These are phyloP conservation scores for Fusarium setosum DNA, from an alignment of 2,329 filamentous ascomycete species.

Conservation along the genomic window DNA sequence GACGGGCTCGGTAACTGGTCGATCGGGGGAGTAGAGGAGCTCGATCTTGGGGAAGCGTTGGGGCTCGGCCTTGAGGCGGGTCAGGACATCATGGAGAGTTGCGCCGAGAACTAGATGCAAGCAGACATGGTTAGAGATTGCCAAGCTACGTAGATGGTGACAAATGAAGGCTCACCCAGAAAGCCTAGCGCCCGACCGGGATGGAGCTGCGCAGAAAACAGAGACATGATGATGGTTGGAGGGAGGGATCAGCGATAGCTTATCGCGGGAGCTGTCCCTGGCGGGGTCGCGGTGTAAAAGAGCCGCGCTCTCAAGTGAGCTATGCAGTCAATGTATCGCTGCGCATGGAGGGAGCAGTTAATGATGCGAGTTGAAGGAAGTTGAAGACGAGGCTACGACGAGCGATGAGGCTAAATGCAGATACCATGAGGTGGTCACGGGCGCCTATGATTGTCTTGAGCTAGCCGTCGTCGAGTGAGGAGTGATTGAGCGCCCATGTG, in stretches of 20 bases:
- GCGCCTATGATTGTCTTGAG: constrained; percentile 8
- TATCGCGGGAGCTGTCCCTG: constrained; percentile 33
- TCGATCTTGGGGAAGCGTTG: constrained; percentile 86
- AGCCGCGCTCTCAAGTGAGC: constrained; percentile 26
- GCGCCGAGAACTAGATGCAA: constrained; percentile 79
- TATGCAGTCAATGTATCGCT: constrained; percentile 1
- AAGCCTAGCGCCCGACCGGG: constrained; percentile 76
- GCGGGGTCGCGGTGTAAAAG: constrained; percentile 35
- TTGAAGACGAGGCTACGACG: not conserved
- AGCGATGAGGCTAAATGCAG: not conserved
- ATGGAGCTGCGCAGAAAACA: constrained; percentile 71
- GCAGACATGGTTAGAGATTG: not conserved
- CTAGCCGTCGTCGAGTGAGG: constrained; percentile 27
- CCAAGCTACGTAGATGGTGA: not conserved
- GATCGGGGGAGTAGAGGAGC: constrained; percentile 79
- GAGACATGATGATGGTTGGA: constrained; percentile 51
- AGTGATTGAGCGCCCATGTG: constrained; percentile 36
- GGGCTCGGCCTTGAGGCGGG: constrained; percentile 88
- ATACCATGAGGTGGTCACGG: constrained; percentile 25
- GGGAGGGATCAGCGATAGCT: constrained; percentile 11
- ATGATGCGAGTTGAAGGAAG: not conserved
- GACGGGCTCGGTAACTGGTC: constrained; percentile 81
- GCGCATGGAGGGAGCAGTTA: constrained; percentile 13
- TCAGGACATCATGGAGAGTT: constrained; percentile 90
- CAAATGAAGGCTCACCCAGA: constrained; percentile 53